Percentiles rank a stretch among this genome's conserved stretches.
phyloP scores from a whole-genome alignment of 768 basidiomycete genomes.

The Mrakia gelida region DNA sequence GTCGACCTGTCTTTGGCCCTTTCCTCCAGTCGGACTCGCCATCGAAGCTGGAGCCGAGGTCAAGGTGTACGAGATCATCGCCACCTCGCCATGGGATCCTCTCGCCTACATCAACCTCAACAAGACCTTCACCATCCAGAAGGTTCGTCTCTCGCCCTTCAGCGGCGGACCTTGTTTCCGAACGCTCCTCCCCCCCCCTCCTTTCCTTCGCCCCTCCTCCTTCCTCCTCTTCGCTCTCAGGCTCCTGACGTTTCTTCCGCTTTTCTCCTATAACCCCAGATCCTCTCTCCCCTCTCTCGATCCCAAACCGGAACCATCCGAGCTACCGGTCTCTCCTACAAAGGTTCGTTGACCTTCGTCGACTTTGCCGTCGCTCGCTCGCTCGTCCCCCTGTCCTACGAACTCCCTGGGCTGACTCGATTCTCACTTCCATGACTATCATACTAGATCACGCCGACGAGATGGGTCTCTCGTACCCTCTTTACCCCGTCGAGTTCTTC shows the following conservation, averaged over 20 bases:
- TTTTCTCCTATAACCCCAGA: not conserved
- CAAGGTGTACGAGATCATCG: constrained; percentile 29
- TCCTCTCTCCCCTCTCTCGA: constrained; percentile 40
- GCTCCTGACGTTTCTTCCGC: not conserved
- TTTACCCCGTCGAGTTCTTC: constrained; percentile 37
- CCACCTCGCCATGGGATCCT: constrained; percentile 6
- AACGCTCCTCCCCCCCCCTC: not conserved
- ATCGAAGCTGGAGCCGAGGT: constrained; percentile 21
- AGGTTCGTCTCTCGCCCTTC: constrained; percentile 14
- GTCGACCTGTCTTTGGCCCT: too few relatives aligned
- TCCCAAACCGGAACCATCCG: constrained; percentile 44
- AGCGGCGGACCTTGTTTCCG: not conserved
- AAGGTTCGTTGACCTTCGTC: constrained; percentile 29
- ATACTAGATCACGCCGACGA: constrained; percentile 38
- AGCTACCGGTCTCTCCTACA: constrained; percentile 43
- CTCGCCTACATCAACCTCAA: constrained; percentile 7
- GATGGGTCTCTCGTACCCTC: constrained; percentile 37
- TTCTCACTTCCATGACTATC: not conserved
- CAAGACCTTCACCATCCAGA: constrained; percentile 21
- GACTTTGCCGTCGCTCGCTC: not conserved
- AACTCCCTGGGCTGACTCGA: not conserved
- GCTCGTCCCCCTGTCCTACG: not conserved
- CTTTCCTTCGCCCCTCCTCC: not conserved
- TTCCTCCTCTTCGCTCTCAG: not conserved
- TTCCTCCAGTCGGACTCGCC: constrained; percentile 32